Evolutionary conservation across 306 rosid genomes (phyloP), one percentile per base, ranked within the genome.

Genomic region (Cyclanthera cordifolia): DNA sequence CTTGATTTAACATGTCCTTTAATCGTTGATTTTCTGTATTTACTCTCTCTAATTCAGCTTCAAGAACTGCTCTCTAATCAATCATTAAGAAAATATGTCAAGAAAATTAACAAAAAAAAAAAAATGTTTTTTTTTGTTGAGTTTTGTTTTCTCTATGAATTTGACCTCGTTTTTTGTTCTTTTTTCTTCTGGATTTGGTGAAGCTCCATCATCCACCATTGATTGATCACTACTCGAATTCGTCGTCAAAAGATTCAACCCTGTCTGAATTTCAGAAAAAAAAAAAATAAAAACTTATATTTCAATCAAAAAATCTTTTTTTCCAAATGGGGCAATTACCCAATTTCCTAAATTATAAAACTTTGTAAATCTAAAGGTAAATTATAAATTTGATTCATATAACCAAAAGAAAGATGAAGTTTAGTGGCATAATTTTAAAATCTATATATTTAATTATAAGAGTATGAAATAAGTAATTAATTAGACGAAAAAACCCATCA

Each of bases 221-320:
- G 93, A 81, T 73, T 80, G 91, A 39, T 93, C 96, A 20, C 86
- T 79, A 52, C 77, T 74, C 0, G 78, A 79, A 72, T 85, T 84
- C n/a, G 88, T 72, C 1, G 90, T 86, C 25, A 83, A 79, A 68
- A 90, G 96, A 84, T 85, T 76, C 78, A 89, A 73, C 19, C 95
- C 91, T 19, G 95, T 93, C 96, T 90, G 71, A 3, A 59, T n/a
- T 56, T 54, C 28, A 0, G 4, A 50, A 49, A 48, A 6, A 48
- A 48, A 46, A 14, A 46, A 16, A 15, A 4, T 5, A 5, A 16
- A 5, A 13, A 3, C 5, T 16, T 8, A 19, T 27, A 45, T 48
- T 21, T 7, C 7, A 63, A n/a, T 11, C 5, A 16, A 2, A 4
- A 49, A 17, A 1, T 9, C 10, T 6, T n/a, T 49, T 16, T 49